Conservation (phyloP, 2,329 filamentous ascomycete species). For the Aspergillus chevalieri region DNA sequence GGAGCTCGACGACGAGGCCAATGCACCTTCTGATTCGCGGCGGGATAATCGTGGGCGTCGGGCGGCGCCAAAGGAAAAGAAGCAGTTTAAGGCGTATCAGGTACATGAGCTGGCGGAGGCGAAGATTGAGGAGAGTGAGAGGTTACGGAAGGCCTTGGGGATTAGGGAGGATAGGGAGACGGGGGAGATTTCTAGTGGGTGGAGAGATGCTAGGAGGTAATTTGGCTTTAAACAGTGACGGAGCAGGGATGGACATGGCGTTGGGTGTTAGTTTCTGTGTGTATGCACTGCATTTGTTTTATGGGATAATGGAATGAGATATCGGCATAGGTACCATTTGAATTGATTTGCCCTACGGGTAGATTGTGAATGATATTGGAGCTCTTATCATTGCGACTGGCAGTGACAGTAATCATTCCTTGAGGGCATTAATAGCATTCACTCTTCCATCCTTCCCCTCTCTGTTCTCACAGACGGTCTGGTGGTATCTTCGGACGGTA, state of each 20-base stretch:
- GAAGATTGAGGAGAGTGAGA: constrained; percentile 92
- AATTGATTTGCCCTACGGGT: no score
- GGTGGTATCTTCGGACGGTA: no score
- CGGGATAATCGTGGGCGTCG: constrained; percentile 3
- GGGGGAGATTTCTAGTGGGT: constrained; percentile 52
- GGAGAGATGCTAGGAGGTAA: constrained; percentile 3
- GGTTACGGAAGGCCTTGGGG: constrained; percentile 75
- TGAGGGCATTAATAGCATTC: no score
- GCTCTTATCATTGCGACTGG: no score
- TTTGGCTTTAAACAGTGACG: background rate
- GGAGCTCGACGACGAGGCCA: constrained; percentile 46
- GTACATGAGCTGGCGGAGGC: constrained; percentile 94
- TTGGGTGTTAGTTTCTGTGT: constrained; percentile 3
- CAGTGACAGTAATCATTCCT: no score
- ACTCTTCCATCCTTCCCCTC: no score
- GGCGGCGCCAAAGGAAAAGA: constrained; percentile 23
- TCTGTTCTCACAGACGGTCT: no score
- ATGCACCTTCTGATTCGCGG: background rate
- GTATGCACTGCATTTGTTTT: background rate
- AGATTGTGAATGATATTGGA: no score
- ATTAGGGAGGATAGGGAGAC: constrained; percentile 82
- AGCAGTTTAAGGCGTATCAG: constrained; percentile 77
- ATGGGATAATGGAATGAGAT: no score
- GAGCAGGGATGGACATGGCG: background rate
- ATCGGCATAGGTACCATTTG: no score